Evolutionary conservation across 257 asterid species (phyloP).

Genomic region (Eucommia ulmoides): DNA sequence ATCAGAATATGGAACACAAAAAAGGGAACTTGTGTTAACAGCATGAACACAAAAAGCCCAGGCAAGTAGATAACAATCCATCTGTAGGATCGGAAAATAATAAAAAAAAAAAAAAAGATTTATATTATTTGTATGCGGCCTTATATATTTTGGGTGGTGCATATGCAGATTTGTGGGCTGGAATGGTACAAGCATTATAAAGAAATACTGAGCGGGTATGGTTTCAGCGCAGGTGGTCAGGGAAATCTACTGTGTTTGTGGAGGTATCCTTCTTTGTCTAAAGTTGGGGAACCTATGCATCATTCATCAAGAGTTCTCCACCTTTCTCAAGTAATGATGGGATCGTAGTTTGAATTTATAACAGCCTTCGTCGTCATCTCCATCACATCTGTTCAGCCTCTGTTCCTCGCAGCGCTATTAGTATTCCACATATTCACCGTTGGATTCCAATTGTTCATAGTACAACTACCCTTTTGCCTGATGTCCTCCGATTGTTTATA

Average conservation of each 20-base stretch:
- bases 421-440: no score
- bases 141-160: conserved; percentile 6
- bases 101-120: no score
- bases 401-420: no score
- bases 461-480: no score
- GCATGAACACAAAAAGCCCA: conserved; percentile 44
- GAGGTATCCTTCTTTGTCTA: conserved; percentile 74
- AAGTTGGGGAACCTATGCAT: conserved; percentile 24
- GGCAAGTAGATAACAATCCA: no score
- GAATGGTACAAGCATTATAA: conserved; percentile 63
- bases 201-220: conserved; percentile 73
- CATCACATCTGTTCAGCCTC: no score
- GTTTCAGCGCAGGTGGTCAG: conserved; percentile 25
- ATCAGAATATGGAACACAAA: conserved; percentile 60
- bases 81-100: no score
- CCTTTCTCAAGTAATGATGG: conserved; percentile 64
- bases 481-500: no score
- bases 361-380: no score
- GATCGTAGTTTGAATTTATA: no score
- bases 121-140: no score
- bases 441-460: no score
- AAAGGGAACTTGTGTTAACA: conserved; percentile 45
- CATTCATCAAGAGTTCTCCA: conserved; percentile 43
- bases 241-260: conserved; percentile 45
- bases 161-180: conserved; percentile 46